Evolutionary conservation across 768 basidiomycete species (phyloP), one percentile per base, ranked within the genome.

Genomic region (Pleurotus platypus): DNA sequence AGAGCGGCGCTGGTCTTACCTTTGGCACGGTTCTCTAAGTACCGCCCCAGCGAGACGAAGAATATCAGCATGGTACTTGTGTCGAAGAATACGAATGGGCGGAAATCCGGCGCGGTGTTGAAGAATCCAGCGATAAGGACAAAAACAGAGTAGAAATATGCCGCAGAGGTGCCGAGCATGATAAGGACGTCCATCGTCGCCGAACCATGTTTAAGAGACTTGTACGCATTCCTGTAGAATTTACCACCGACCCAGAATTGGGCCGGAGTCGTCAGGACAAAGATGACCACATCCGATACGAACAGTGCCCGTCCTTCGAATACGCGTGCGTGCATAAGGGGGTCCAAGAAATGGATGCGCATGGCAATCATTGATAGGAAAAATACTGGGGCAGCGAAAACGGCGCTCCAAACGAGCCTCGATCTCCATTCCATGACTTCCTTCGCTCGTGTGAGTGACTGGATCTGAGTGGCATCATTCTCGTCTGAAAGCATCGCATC

Each of bases 131-230:
- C 74, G 59, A 91, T 45, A 77, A 99, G 80, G 46, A 81, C 72
- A 59, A 83, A 71, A 22, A 94, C 59, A 0, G 96, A 98, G 72
- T 98, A 99, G 62, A 87, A 78, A 69, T 96, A 98, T 6, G 97
- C 92, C 0, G 96, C 88, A 0, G 93, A 90, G 3, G 96, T 98
- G 50, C 96, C 97, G 35, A 98, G 81, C 72, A 94, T 91, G 66
- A 99, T 84, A 46, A 99, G 89, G 40, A 98, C 94, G 69, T 99
- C 97, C 96, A 99, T 99, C 1, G 96, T 99, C 5, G 94, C 91
- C 7, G 85, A 81, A 26, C 85, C 81, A 70, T 99, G 97, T 68
- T 84, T 90, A 53, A 98, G 75, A 4, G 94, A 86, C 71, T 95
- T 96, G 78, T 82, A 97, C 6, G 97, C 94, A 60, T 86, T 90